Conservation (phyloP, 345 rosid species). For the Diplotaxis tenuifolia region DNA sequence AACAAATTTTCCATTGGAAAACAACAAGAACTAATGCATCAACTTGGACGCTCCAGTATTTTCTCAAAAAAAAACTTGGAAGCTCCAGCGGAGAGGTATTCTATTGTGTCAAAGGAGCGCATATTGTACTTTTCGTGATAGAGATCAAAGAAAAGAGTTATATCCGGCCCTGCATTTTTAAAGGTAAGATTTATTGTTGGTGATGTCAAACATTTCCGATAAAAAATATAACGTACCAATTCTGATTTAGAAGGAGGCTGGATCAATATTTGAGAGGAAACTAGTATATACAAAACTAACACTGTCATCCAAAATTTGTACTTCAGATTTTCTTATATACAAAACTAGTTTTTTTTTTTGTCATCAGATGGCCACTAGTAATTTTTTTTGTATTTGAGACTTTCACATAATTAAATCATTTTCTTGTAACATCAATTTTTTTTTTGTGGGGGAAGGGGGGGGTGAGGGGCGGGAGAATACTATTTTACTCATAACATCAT, state of each 20-base stretch:
- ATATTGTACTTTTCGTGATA: not conserved
- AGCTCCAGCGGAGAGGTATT: not conserved
- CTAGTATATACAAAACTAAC: not conserved
- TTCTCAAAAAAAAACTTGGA: too few species aligned
- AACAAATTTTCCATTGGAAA: not conserved
- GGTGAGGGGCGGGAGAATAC: not conserved
- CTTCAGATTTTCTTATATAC: not conserved
- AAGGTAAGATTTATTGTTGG: not conserved
- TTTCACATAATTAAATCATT: not conserved
- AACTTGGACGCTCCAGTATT: not conserved
- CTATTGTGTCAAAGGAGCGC: not conserved
- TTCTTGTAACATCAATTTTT: not conserved
- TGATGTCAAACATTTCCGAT: not conserved
- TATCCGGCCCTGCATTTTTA: not conserved
- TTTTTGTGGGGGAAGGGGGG: not conserved
- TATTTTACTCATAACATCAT: not conserved
- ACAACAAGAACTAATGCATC: not conserved
- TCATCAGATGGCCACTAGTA: not conserved
- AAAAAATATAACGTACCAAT: not conserved
- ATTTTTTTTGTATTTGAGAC: not conserved
- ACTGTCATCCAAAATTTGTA: too few species aligned
- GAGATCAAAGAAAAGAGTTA: not conserved
- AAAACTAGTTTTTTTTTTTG: too few species aligned
- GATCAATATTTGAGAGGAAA: not conserved
- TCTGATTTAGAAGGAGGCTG: not conserved